These are phyloP conservation scores for Gossypioides kirkii DNA, from an alignment of 345 rosid genomes.

Conservation along the genomic window DNA sequence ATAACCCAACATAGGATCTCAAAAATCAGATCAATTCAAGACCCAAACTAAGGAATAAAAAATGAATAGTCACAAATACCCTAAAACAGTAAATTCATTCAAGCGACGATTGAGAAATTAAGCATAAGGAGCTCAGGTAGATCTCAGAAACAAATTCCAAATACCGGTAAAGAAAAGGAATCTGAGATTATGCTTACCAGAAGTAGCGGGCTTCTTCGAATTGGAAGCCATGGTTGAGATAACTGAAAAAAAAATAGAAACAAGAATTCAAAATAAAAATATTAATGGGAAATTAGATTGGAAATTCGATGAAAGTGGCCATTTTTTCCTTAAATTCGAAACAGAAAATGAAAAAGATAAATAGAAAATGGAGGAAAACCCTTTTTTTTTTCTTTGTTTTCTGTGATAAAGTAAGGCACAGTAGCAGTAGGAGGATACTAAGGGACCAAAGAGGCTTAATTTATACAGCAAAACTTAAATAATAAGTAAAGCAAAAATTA, in stretches of 20 bases:
- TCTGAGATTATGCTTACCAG: conserved; percentile 37
- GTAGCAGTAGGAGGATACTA: not conserved
- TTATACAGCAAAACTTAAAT: not conserved
- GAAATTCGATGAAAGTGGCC: not conserved
- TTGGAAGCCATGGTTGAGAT: conserved; percentile 47
- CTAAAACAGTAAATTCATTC: not conserved
- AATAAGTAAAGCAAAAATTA: not conserved
- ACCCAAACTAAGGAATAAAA: not conserved
- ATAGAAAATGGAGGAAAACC: not conserved
- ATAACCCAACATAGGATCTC: not conserved
- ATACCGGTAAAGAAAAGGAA: not conserved
- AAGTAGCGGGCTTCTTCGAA: conserved; percentile 42
- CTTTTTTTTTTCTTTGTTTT: not conserved
- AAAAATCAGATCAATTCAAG: not conserved
- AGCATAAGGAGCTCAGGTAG: not conserved
- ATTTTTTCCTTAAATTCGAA: not conserved
- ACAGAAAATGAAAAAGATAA: not conserved
- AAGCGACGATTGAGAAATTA: not conserved
- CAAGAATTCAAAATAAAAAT: not conserved
- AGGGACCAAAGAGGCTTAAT: not conserved
- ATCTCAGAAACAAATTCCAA: conserved; percentile 12
- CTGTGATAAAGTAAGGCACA: not conserved
- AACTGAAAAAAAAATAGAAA: conserved; percentile 19
- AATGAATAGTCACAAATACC: not conserved
- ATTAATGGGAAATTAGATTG: not conserved